Evolutionary conservation across 2,329 filamentous ascomycete genomes (phyloP).

Genomic region (Helminthosporium solani): DNA sequence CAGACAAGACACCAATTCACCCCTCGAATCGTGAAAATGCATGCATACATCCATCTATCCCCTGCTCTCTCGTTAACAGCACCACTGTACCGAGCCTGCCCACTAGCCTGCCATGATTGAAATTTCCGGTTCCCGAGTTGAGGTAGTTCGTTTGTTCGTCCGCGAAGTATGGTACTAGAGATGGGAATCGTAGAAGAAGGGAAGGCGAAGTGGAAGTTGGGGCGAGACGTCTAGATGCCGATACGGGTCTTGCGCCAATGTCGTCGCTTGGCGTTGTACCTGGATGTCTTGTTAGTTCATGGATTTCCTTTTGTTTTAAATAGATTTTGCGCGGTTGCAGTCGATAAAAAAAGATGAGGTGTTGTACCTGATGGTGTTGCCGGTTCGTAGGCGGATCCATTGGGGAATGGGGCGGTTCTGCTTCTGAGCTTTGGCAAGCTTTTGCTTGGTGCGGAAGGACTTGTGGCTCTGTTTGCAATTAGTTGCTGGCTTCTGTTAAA

Average conservation of each 20-base stretch:
- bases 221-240: conserved; percentile 80
- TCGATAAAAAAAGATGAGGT: background rate
- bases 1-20: conserved; percentile 24
- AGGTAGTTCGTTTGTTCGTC: conserved; percentile 23
- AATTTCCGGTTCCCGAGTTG: conserved; percentile 30
- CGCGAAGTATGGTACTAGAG: conserved; percentile 14
- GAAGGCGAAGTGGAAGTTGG: conserved; percentile 37
- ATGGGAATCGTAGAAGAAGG: conserved; percentile 37
- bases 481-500: conserved; percentile 5
- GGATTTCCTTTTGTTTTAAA: background rate
- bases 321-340: background rate
- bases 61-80: background rate
- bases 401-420: conserved; percentile 99
- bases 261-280: conserved; percentile 99
- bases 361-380: conserved; percentile 98
- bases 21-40: conserved; percentile 24
- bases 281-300: conserved; percentile 45
- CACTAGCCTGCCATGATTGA: conserved; percentile 29
- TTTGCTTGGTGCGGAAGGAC: conserved; percentile 99
- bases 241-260: conserved; percentile 99
- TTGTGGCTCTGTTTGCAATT: conserved; percentile 79
- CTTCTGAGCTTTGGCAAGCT: conserved; percentile 99
- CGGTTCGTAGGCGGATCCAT: conserved; percentile 98
- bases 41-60: conserved; percentile 7
- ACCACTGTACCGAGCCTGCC: conserved; percentile 25